phyloP scores from a whole-genome alignment of 306 rosid species.

The Lathyrus oleraceus region DNA sequence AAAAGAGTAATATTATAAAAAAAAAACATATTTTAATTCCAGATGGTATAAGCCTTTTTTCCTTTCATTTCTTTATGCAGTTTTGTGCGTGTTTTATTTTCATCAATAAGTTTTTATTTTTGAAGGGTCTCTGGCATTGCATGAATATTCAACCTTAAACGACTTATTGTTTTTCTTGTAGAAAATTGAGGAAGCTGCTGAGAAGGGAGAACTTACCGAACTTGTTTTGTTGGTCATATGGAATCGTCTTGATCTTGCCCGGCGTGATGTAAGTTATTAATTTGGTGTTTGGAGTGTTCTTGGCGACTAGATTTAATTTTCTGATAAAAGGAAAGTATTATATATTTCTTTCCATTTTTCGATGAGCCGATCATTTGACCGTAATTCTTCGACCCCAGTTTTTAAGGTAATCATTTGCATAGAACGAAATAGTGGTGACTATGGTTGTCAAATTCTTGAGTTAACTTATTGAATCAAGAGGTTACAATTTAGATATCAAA shows the following conservation, averaged over 20 bases:
- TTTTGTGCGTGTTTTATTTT: background rate
- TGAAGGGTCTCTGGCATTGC: background rate
- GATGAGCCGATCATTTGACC: background rate
- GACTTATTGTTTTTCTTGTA: conserved; percentile 38
- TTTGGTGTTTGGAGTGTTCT: conserved; percentile 26
- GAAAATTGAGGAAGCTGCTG: conserved; percentile 96
- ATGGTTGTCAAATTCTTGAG: background rate
- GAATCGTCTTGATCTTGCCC: conserved; percentile 98
- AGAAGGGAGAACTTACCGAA: conserved; percentile 86
- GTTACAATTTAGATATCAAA: background rate
- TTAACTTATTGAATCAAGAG: background rate
- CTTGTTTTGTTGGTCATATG: conserved; percentile 95
- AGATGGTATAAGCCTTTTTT: too few relatives aligned
- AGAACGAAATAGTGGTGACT: background rate
- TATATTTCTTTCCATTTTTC: conserved; percentile 18
- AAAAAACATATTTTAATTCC: too few relatives aligned
- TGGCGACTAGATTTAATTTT: conserved; percentile 9
- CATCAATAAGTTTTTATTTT: background rate
- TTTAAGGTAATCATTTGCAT: conserved; percentile 3
- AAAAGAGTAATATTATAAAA: too few relatives aligned
- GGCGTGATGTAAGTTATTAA: conserved; percentile 77
- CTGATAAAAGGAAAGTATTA: conserved; percentile 13
- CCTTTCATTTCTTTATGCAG: too few relatives aligned
- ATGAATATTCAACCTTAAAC: background rate
- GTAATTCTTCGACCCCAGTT: background rate